Evolutionary conservation across 2,329 filamentous ascomycete genomes (phyloP).

Genomic region (Cladosporium sp.): DNA sequence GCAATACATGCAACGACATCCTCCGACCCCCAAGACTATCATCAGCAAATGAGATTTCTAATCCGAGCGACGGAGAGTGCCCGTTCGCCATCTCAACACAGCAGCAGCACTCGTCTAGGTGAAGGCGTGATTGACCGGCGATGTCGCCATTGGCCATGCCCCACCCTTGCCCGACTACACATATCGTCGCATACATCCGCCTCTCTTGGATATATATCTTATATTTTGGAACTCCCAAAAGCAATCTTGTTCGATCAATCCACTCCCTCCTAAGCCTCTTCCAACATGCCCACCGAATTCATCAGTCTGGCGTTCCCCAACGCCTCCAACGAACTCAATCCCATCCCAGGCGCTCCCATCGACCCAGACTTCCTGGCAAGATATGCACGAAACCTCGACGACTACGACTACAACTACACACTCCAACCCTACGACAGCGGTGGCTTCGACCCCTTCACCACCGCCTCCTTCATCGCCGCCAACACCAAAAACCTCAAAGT

Average conservation of each 20-base stretch:
- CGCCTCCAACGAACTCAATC: conserved; percentile 51
- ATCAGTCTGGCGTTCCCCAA: conserved; percentile 56
- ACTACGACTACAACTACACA: conserved; percentile 59
- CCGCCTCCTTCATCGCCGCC: conserved; percentile 54
- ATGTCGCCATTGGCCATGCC: conserved; percentile 12
- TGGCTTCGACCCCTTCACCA: conserved; percentile 54
- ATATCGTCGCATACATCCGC: neutral
- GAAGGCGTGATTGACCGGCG: conserved; percentile 12
- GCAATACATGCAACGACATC: neutral
- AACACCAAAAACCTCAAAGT: conserved; percentile 56
- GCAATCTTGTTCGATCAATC: too few relatives aligned
- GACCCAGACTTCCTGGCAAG: conserved; percentile 54
- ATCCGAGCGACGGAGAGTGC: neutral
- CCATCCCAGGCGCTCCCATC: conserved; percentile 47
- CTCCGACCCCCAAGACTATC: neutral
- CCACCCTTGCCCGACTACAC: conserved; percentile 1
- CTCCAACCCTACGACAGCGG: conserved; percentile 56
- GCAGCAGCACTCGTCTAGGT: neutral
- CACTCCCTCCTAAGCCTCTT: neutral
- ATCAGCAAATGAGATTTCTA: neutral
- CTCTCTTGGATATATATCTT: too few relatives aligned
- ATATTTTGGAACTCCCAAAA: too few relatives aligned
- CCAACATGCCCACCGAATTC: conserved; percentile 44
- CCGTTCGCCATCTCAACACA: too few relatives aligned
- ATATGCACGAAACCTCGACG: conserved; percentile 54